Evolutionary conservation across 2,329 filamentous ascomycete species (phyloP), one percentile per base, ranked within the genome.

Genomic region (Tricladium varicosporioides): DNA sequence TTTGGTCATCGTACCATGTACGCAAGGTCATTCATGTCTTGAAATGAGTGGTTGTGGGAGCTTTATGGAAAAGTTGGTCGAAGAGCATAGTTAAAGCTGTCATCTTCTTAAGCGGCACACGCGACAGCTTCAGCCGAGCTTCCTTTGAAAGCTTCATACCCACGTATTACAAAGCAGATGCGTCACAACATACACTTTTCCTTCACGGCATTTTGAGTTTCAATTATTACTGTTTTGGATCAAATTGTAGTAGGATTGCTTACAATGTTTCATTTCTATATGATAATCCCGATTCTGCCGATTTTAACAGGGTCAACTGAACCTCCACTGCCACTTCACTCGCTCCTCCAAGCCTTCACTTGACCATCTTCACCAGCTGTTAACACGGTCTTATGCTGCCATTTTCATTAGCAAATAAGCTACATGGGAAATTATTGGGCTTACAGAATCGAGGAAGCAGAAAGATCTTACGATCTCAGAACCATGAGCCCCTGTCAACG

Each of bases 391-490:
- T 63, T 60, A 53, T 68, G 64, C 69, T 69, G 60, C 8, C 53
- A 22, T 32, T 22, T 49, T 33, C 11, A 53, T 59, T 43, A 62
- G 53, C 45, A 45, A 51, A 40, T 47, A 44, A 10, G n/a, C 10
- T 10, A 15, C 5, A 36, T 42, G 19, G 5, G 44, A 3, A 18
- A 43, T 16, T 22, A 42, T 40, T 31, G n/a, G 9, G 67, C 65
- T 61, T 65, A 74, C 78, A 63, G 83, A 76, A 59, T 87, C 84
- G 57, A 84, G 78, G 68, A 87, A 84, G 70, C 82, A 85, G 65
- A 86, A 87, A 13, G 80, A 78, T 43, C 84, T 76, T 44, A 88
- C 81, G 63, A 88, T 78, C 64, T 88, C 85, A 2, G 79, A 79
- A 0, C 83, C 82, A 67, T 89, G 86, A 3, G 80, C 85, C 0